These are phyloP conservation scores for Epichloe festucae DNA, from an alignment of 2,329 filamentous ascomycete species.

Conservation along the genomic window DNA sequence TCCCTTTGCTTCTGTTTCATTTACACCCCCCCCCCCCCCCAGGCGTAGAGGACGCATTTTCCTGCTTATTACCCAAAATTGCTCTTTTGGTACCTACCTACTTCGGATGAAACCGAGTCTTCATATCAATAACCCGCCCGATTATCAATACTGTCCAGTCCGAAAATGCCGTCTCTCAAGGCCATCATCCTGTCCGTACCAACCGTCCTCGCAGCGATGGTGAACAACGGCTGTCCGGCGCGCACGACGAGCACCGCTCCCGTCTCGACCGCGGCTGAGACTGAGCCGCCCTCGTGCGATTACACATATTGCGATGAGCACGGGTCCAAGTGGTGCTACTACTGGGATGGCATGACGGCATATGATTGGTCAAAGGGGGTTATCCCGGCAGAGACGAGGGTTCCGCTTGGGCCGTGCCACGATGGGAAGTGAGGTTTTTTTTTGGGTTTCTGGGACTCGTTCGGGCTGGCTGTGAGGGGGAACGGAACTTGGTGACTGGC, in stretches of 20 bases:
- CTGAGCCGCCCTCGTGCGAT: conserved; percentile 17
- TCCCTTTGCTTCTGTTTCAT: too few relatives aligned
- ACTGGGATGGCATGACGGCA: conserved; percentile 25
- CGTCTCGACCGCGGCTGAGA: conserved; percentile 1
- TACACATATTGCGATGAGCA: conserved; percentile 22
- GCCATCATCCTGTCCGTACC: too few relatives aligned
- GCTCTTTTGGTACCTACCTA: too few relatives aligned
- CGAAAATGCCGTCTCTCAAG: too few relatives aligned
- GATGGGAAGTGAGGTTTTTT: background rate
- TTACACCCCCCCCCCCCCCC: too few relatives aligned
- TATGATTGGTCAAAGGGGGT: conserved; percentile 20
- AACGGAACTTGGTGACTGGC: background rate
- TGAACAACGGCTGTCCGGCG: background rate
- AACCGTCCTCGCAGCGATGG: background rate
- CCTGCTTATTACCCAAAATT: too few relatives aligned
- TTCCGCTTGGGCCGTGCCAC: conserved; percentile 18
- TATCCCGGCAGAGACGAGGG: conserved; percentile 24
- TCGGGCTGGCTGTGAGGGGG: too few relatives aligned
- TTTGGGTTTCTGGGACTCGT: too few relatives aligned
- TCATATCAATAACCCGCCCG: too few relatives aligned
- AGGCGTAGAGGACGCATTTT: too few relatives aligned
- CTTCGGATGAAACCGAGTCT: too few relatives aligned
- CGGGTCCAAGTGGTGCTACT: conserved; percentile 23
- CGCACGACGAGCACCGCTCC: background rate
- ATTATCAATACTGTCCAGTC: too few relatives aligned